Evolutionary conservation across 192 early-diverging fungal species (phyloP), one percentile per base, ranked within the genome.

Genomic region (Rhizophagus clarus): DNA sequence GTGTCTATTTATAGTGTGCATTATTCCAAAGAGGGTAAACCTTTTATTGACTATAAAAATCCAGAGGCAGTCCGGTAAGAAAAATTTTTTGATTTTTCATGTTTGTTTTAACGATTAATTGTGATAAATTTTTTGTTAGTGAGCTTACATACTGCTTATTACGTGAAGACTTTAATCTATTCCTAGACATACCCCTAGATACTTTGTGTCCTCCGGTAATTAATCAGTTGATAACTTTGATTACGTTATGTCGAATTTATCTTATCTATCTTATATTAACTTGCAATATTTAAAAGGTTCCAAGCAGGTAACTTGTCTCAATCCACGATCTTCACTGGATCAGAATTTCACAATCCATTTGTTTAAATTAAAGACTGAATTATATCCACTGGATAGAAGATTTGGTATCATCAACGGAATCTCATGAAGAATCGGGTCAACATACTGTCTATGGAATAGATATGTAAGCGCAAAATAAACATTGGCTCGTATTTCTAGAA

Each of bases 311-410:
- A 77, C 14, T 0, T 66, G 11, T 29, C 11, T 40, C 12, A 34
- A 22, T 22, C 28, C 20, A 6, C 40, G 4, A 24, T 34, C 3
- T 22, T 40, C 20, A 34, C 32, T 66, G 45, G 47, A 60, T 26
- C 9, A 4, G 62, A 42, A 71, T 42, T 45, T n/a, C 12, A 1
- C 40, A 42, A 34, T 12, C 7, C 32, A 34, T 40, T 32, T 40
- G 34, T 79, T 85, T 79, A 22, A 82, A 11, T 66, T 83, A 82
- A 75, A 88, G 92, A 63, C 81, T 95, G 28, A 93, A 93, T 63
- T 95, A 95, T 66, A 86, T 95, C 32, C 81, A 88, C 29, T 91
- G 88, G 90, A 85, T 93, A 1, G 89, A 94, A 67, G 91, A 93
- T 77, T 69, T 95, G 31, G 42, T 92, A 24, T 60, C 70, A 24